Evolutionary conservation across 2,329 filamentous ascomycete species (phyloP).

Genomic region (Ophiocordyceps camponoti-leonardi): DNA sequence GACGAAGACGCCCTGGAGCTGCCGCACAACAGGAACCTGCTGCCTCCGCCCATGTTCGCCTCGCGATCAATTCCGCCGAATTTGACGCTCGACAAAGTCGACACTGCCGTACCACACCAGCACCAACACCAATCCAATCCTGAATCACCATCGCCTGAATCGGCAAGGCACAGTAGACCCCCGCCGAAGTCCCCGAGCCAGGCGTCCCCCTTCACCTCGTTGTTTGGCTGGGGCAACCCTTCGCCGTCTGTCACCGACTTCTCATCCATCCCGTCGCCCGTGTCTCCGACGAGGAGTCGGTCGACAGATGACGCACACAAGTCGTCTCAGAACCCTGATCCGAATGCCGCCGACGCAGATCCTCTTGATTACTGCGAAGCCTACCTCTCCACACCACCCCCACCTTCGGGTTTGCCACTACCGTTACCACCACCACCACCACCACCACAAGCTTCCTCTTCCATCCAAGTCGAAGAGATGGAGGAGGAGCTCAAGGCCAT

Average conservation of each 20-base stretch:
- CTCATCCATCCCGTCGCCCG: conserved; percentile 36
- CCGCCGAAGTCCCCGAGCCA: conserved; percentile 34
- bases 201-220: conserved; percentile 28
- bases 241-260: conserved; percentile 31
- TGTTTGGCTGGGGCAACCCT: conserved; percentile 34
- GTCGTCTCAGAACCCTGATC: conserved; percentile 17
- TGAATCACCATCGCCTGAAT: conserved; percentile 10
- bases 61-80: conserved; percentile 34
- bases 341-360: conserved; percentile 23
- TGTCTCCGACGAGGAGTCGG: conserved; percentile 22
- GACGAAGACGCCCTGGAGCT: conserved; percentile 6
- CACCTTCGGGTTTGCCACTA: conserved; percentile 11
- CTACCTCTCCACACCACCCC: conserved; percentile 31
- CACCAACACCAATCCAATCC: conserved; percentile 6
- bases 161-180: conserved; percentile 29
- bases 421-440: conserved; percentile 11
- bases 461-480: conserved; percentile 60
- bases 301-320: conserved; percentile 14
- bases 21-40: conserved; percentile 16
- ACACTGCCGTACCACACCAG: conserved; percentile 12
- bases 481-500: conserved; percentile 91
- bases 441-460: conserved; percentile 17
- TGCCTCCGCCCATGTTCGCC: conserved; percentile 28
- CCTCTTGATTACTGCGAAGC: conserved; percentile 32
- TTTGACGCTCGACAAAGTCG: conserved; percentile 28